Evolutionary conservation across 169 alveolate genomes (phyloP), one percentile per base, ranked within the genome.

Genomic region (Plasmodium falciparum): DNA sequence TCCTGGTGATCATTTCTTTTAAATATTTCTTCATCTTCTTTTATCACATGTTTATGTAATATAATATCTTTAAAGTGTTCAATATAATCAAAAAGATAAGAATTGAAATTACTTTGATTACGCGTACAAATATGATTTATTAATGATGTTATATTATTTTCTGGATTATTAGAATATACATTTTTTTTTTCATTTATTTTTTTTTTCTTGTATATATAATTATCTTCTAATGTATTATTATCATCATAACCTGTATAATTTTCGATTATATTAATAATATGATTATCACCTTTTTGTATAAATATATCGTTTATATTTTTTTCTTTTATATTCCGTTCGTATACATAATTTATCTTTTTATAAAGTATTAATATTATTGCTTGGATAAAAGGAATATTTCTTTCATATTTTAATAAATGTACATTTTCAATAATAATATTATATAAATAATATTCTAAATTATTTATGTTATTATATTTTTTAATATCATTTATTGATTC

Each of bases 341-440:
- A 78, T 50, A 17, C 2, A 8, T 17, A 9, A 52, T 71, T 13
- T 11, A 78, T 50, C 12, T 78, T 78, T 70, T 58, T 78, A 66
- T 65, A 78, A 66, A 78, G 69, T 33, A 78, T n/a, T 20, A 78
- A 56, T 61, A 78, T 43, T 70, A 59, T n/a, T 26, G 89, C 89
- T 59, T 78, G 78, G 39, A 24, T 49, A 70, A 78, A 78, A 49
- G 49, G 15, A 26, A 22, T 76, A 66, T 61, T 58, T 59, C 67
- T 78, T 58, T 70, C 65, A 47, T 66, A 17, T 61, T 78, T 78
- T 43, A 78, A 13, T 52, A 78, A 33, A 52, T 49, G 67, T 58
- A 65, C 89, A 58, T 71, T 78, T 66, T 78, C 89, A 7, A 22
- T 39, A n/a, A 78, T 17, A 43, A 78, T 58, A 50, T 65, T 50